Base-by-base conservation (phyloP, 108 stramenopile genomes). In the Skeletonema menzelii region DNA sequence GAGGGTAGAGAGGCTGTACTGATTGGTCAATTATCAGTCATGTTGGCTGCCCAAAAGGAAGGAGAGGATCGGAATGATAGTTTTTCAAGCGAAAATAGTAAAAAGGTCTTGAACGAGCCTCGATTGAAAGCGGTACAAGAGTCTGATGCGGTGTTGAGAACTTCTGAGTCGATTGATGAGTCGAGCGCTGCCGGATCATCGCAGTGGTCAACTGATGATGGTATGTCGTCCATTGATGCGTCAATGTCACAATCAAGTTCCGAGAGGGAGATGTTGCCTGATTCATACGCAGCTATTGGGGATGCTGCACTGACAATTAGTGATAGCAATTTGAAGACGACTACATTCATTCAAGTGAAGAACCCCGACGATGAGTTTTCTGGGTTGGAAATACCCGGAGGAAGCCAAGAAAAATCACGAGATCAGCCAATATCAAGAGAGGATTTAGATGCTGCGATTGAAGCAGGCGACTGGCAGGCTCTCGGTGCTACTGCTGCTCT, bases 381-480 rank as follows among this genome's bases (percentile, higher is more conserved):
- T 53, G 49, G 22, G 8, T 53, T 53, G 49, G 49, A 53, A 19
- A 22, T 22, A 42, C 26, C 24, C 10, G 35, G 31, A 13, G 20
- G 42, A 22, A 59, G 70, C 11, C 28, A 61, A 12, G 22, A 59
- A 38, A 40, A 42, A 53, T 6, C n/a, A 46, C 19, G 6, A 30
- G 13, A 34, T 17, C 20, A 24, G 46, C 20, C 7, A 63, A 80
- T 65, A 4, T 77, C 81, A 47, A 67, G 70, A 71, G 56, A 80
- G 17, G 90, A 95, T 58, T 69, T 95, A 17, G 90, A 90, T 71
- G 61, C 71, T 13, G 89, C 87, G 12, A 95, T 95, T 69, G 82
- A 93, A 69, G 82, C 88, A 35, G 95, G 95, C 46, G 88, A 95
- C 70, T 95, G 95, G 95, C 80, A 79, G 30, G 92, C 95, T 17